Evolutionary conservation across 768 basidiomycete genomes (phyloP), one percentile per base, ranked within the genome.

Genomic region (Butyriboletus loyo): DNA sequence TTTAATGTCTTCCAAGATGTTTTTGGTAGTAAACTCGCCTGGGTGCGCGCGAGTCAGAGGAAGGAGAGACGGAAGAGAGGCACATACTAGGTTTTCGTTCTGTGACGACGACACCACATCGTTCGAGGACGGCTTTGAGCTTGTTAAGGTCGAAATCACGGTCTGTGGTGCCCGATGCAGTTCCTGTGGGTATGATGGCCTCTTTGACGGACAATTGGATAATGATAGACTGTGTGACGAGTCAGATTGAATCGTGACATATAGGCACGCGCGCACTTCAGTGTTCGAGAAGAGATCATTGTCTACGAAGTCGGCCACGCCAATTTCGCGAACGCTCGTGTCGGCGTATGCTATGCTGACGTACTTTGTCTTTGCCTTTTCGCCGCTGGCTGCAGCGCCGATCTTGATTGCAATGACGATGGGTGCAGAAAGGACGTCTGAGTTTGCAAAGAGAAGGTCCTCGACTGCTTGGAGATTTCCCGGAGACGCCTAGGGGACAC

Each of bases 141-240:
- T 96, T 97, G 58, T 85, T 84, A 32, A 97, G 72, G 58, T 98
- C 96, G 49, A 94, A 75, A 63, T 98, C 93, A 24, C 87, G 82
- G 64, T 90, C 87, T 1, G 87, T 87, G 2, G 74, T 83, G 1
- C 87, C 88, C 35, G 83, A 78, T 0, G 74, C 72, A 6, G 89
- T 87, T n/a, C 87, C 87, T 0, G 82, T 83, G 2, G 88, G 77
- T 37, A 98, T 75, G 49, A 98, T 79, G 4, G 92, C 93, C 70
- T 99, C 97, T 67, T 98, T 98, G n/a, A 93, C 91, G 0, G 92
- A 94, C 2, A 98, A 81, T 67, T 99, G 97, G 53, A 98, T 98
- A 32, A 98, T 74, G 31, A 98, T 80, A 2, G 93, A 93, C 96
- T 98, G 62, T 31, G 25, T 13, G 37, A 52, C 43, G 19, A 25